Percentiles rank a stretch among this genome's conserved stretches.
phyloP scores from a whole-genome alignment of 306 rosid species.

The Clitoria ternatea region DNA sequence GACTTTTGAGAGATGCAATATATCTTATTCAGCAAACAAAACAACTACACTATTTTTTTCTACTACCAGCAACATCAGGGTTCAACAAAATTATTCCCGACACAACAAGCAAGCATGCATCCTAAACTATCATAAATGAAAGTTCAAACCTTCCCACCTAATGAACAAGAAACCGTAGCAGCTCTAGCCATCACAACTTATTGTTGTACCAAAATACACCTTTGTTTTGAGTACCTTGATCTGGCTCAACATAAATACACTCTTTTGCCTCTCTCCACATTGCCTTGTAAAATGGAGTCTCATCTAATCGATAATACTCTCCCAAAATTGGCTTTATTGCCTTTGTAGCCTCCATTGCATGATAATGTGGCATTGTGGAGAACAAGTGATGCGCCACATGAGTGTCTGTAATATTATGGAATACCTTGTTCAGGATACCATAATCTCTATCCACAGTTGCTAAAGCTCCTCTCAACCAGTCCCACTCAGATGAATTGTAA shows the following conservation, averaged over 20 bases:
- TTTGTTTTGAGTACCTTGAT: conserved; percentile 39
- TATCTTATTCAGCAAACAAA: conserved; percentile 31
- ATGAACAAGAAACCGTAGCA: neutral
- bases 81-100: conserved; percentile 30
- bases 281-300: conserved; percentile 65
- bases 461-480: conserved; percentile 91
- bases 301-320: conserved; percentile 71
- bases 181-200: conserved; percentile 35
- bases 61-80: conserved; percentile 9
- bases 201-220: conserved; percentile 95
- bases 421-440: conserved; percentile 84
- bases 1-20: neutral
- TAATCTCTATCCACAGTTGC: conserved; percentile 92
- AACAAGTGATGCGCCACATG: conserved; percentile 93
- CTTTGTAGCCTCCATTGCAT: conserved; percentile 97
- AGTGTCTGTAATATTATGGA: conserved; percentile 94
- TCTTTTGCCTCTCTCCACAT: conserved; percentile 83
- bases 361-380: conserved; percentile 94
- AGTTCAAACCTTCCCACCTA: conserved; percentile 19
- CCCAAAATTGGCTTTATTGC: conserved; percentile 88
- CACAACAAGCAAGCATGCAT: conserved; percentile 9
- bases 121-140: conserved; percentile 4
- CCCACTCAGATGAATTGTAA: conserved; percentile 87
- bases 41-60: neutral
- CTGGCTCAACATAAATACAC: conserved; percentile 80